These are phyloP conservation scores for Cladosporium sp. DNA, from an alignment of 2,329 filamentous ascomycete species.

Conservation along the genomic window DNA sequence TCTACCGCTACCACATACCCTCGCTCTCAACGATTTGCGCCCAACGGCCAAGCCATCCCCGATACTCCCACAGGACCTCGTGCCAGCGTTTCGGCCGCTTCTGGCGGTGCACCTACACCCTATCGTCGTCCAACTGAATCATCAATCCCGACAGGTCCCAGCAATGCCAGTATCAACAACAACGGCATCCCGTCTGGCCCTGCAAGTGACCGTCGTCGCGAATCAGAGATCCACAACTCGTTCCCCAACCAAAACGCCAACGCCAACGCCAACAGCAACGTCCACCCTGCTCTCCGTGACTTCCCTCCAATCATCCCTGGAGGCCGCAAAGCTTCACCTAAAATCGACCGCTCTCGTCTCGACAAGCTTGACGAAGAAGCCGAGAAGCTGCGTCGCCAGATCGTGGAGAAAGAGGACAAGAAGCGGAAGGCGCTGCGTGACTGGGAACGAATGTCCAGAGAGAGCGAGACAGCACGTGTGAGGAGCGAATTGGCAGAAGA, in stretches of 20 bases:
- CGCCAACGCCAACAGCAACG: constrained; percentile 2
- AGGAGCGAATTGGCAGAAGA: constrained; percentile 50
- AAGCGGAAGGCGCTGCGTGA: constrained; percentile 46
- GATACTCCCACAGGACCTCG: constrained; percentile 24
- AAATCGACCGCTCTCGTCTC: constrained; percentile 46
- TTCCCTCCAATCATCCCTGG: constrained; percentile 48
- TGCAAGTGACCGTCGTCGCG: constrained; percentile 19
- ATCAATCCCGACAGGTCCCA: constrained; percentile 15
- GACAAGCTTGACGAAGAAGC: constrained; percentile 50
- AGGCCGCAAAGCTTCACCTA: constrained; percentile 44
- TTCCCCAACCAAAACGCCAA: not conserved
- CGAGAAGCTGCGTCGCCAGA: constrained; percentile 44
- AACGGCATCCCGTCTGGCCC: constrained; percentile 17
- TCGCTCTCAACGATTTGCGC: constrained; percentile 46
- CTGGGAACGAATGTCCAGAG: constrained; percentile 48
- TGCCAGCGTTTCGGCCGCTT: constrained; percentile 22
- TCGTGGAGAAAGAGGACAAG: constrained; percentile 48
- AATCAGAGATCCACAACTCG: constrained; percentile 11
- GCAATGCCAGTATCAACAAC: not conserved
- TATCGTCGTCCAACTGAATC: constrained; percentile 26
- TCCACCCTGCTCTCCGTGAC: constrained; percentile 42
- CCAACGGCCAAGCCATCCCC: constrained; percentile 32
- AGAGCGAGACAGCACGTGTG: constrained; percentile 46
- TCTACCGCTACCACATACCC: constrained; percentile 48
- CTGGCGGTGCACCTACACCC: constrained; percentile 28